Evolutionary conservation across 306 rosid species (phyloP).

Genomic region (Corylus avellana): DNA sequence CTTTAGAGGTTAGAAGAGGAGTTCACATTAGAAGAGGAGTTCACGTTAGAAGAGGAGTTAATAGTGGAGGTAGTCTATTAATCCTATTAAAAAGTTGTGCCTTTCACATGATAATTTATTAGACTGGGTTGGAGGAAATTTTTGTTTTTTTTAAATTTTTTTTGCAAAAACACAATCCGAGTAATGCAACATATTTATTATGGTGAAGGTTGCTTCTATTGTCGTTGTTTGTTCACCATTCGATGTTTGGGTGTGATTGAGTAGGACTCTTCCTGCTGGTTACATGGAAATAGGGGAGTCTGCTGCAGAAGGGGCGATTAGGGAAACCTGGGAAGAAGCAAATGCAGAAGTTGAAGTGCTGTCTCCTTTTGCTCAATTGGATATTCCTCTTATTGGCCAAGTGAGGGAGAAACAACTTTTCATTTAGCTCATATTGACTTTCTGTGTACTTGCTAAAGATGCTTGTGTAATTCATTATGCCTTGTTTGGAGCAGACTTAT

Average conservation of each 20-base stretch:
- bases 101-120: too few species aligned
- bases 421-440: not conserved
- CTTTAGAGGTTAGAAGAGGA: too few species aligned
- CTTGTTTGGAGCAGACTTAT: slow-evolving; percentile 65
- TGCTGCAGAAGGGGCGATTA: slow-evolving; percentile 87
- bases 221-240: slow-evolving; percentile 23
- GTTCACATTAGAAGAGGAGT: too few species aligned
- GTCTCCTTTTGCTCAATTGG: slow-evolving; percentile 92
- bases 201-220: slow-evolving; percentile 24
- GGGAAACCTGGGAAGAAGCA: slow-evolving; percentile 99
- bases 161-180: not conserved
- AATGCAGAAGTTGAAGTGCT: slow-evolving; percentile 87
- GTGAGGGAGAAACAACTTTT: slow-evolving; percentile 46
- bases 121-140: too few species aligned
- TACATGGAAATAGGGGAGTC: slow-evolving; percentile 96
- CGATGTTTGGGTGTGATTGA: slow-evolving; percentile 30
- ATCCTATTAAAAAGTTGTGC: too few species aligned
- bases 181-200: slow-evolving; percentile 21
- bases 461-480: slow-evolving; percentile 25
- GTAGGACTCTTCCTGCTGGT: slow-evolving; percentile 98
- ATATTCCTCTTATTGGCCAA: slow-evolving; percentile 93
- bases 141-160: too few species aligned
- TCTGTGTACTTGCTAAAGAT: slow-evolving; percentile 31
- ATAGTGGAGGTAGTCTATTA: too few species aligned
- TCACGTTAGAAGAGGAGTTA: too few species aligned